Evolutionary conservation across 208 protist genomes (phyloP).

Genomic region (Acanthamoeba castellanii): DNA sequence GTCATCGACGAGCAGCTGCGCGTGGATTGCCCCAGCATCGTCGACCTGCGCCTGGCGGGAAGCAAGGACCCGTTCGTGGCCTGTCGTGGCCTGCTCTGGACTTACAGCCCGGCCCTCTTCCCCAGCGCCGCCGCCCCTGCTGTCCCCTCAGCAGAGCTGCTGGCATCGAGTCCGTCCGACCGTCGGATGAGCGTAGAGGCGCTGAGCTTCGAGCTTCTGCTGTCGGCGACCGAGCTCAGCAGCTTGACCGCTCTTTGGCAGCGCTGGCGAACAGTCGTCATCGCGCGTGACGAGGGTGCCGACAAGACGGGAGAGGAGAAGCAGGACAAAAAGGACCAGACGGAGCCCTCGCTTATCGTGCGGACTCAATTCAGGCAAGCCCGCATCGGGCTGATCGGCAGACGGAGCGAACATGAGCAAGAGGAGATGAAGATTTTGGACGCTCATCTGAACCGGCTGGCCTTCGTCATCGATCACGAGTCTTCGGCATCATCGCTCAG

Average conservation of each 20-base stretch:
- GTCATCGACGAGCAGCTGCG: slow-evolving; percentile 17
- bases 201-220: neutral
- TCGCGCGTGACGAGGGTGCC: neutral
- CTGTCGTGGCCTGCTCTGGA: slow-evolving; percentile 23
- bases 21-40: slow-evolving; percentile 1
- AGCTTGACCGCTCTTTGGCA: neutral
- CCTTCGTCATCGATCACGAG: neutral
- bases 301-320: neutral
- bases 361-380: neutral
- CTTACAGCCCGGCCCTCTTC: neutral
- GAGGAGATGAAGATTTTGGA: neutral
- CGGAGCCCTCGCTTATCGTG: neutral
- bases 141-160: too few relatives aligned
- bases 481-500: neutral
- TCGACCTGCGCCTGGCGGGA: neutral
- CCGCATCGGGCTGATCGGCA: neutral
- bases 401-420: neutral
- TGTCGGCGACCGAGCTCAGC: neutral
- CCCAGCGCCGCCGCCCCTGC: neutral
- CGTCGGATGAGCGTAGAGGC: slow-evolving; percentile 16
- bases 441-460: neutral
- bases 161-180: neutral
- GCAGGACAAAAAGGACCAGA: neutral
- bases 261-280: neutral
- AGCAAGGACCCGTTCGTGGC: slow-evolving; percentile 7